These are phyloP conservation scores for Prunus salicina DNA, from an alignment of 306 rosid genomes.

Conservation along the genomic window DNA sequence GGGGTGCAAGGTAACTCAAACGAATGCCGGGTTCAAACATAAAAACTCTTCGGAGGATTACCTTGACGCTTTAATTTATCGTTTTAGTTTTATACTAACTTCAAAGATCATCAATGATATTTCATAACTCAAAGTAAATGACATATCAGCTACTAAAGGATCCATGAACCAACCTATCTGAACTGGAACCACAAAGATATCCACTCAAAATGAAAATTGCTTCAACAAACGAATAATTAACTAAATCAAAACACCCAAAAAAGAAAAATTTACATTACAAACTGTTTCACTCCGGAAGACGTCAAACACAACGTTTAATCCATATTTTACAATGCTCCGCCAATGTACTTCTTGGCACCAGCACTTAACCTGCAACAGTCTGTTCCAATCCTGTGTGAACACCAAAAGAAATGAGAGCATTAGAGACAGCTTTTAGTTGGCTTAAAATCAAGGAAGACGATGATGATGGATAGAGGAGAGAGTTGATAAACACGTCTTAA, in stretches of 20 bases:
- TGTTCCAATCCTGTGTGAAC: not conserved
- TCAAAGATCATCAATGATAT: too few species aligned
- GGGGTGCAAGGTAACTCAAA: too few species aligned
- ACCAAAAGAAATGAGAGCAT: not conserved
- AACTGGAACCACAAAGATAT: too few species aligned
- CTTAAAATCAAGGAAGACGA: not conserved
- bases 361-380: not conserved
- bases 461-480: not conserved
- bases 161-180: too few species aligned
- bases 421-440: not conserved
- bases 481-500: too few species aligned
- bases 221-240: not conserved
- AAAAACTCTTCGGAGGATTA: too few species aligned
- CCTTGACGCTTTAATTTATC: too few species aligned
- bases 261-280: not conserved
- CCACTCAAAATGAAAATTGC: too few species aligned
- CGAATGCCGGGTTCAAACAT: too few species aligned
- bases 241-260: not conserved
- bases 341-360: slow-evolving; percentile 1
- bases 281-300: not conserved
- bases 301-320: not conserved
- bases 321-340: slow-evolving; percentile 1
- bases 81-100: too few species aligned
- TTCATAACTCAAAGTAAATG: too few species aligned
- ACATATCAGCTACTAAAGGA: too few species aligned